Evolutionary conservation across 129 eudicot species (phyloP).

Genomic region (Sambucus nigra): DNA sequence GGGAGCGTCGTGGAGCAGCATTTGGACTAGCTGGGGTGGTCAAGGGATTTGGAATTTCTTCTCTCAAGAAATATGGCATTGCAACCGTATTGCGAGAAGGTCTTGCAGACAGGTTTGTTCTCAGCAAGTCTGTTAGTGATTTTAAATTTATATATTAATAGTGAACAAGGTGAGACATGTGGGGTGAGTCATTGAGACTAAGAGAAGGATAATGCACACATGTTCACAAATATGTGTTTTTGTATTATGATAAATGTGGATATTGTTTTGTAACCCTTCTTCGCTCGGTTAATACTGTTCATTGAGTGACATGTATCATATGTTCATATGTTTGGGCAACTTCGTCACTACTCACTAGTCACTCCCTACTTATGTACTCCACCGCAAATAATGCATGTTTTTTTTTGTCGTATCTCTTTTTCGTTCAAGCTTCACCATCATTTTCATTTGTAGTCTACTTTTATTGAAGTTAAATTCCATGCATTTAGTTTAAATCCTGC

Average conservation of each 20-base stretch:
- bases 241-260: background rate
- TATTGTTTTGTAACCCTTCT: background rate
- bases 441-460: no score
- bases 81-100: constrained; percentile 65
- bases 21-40: constrained; percentile 97
- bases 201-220: background rate
- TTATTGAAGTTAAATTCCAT: no score
- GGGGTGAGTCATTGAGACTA: background rate
- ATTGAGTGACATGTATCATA: no score
- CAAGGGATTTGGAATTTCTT: constrained; percentile 79
- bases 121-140: background rate
- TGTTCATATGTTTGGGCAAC: no score
- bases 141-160: background rate
- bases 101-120: constrained; percentile 75
- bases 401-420: no score
- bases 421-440: no score
- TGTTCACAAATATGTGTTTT: background rate
- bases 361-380: no score
- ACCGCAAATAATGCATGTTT: no score
- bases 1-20: constrained; percentile 99
- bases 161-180: background rate
- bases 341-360: no score
- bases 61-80: constrained; percentile 76
- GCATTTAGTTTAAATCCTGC: no score
- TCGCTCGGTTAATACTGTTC: no score